A percentile compares a stretch with the other conserved stretches of the same genome.
Evolutionary conservation across 441 rosid genomes (phyloP).

Genomic region (Rhodomyrtus psidioides): DNA sequence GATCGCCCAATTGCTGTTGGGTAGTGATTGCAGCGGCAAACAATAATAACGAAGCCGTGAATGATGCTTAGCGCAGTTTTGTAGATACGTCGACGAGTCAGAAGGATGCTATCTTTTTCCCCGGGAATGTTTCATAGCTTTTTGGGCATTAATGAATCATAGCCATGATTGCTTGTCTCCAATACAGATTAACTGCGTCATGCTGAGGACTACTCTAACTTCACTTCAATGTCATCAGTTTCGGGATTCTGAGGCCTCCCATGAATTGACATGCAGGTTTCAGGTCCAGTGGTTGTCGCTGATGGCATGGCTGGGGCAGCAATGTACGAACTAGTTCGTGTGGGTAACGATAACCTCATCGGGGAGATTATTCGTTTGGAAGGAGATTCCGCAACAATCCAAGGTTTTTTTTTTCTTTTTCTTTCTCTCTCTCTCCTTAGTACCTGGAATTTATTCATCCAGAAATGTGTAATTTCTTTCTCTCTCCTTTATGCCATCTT

Average conservation of each 20-base stretch:
- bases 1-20: not conserved
- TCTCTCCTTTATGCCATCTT: too few relatives aligned
- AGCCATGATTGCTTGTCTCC: not conserved
- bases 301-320: constrained; percentile 99
- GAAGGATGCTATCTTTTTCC: not conserved
- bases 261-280: constrained; percentile 47
- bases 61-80: not conserved
- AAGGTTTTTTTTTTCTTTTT: constrained; percentile 38
- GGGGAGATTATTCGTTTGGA: constrained; percentile 96
- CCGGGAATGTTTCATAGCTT: not conserved
- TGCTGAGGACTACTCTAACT: not conserved
- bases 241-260: not conserved
- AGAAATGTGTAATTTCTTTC: not conserved
- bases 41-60: not conserved
- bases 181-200: not conserved
- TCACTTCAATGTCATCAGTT: not conserved
- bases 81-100: not conserved
- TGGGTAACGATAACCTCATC: constrained; percentile 86
- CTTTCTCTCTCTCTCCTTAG: not conserved
- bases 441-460: not conserved
- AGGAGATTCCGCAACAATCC: constrained; percentile 97
- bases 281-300: constrained; percentile 96
- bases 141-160: not conserved
- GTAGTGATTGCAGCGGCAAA: not conserved
- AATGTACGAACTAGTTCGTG: constrained; percentile 98